Conservation (phyloP, 2,329 filamentous ascomycete species). For the Aspergillus thermomutatus region DNA sequence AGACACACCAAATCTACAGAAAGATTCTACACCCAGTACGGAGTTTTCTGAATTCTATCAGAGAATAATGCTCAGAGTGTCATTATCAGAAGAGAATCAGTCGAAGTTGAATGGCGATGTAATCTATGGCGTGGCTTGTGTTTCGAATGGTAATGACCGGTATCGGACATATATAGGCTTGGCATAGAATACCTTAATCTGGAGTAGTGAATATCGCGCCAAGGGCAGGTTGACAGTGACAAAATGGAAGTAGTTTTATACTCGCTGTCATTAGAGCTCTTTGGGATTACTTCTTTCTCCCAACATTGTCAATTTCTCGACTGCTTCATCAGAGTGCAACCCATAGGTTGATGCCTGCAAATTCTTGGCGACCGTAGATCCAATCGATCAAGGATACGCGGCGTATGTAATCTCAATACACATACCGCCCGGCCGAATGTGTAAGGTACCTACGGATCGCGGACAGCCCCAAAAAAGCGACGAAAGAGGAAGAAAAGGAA, state of each 20-base stretch:
- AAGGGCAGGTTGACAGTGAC: background rate
- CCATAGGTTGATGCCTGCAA: background rate
- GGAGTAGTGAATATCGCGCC: background rate
- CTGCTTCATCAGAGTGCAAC: background rate
- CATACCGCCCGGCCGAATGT: constrained; percentile 2
- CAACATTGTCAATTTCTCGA: background rate
- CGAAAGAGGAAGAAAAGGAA: constrained; percentile 6
- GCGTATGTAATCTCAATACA: constrained; percentile 11
- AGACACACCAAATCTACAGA: background rate
- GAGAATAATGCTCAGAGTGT: background rate
- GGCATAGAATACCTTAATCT: background rate
- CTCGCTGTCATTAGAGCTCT: background rate
- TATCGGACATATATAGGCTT: background rate
- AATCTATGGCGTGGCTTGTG: background rate
- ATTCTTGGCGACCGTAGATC: background rate
- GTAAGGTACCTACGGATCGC: constrained; percentile 13
- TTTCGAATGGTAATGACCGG: background rate
- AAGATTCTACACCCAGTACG: background rate
- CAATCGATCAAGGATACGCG: background rate
- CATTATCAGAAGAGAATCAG: background rate
- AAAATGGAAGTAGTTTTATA: background rate
- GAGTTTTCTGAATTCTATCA: background rate
- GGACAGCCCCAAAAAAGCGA: constrained; percentile 1
- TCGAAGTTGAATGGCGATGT: background rate
- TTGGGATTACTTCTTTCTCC: background rate